Evolutionary conservation across 2,329 filamentous ascomycete genomes (phyloP), one percentile per base, ranked within the genome.

Genomic region (Trichoderma lentiforme): DNA sequence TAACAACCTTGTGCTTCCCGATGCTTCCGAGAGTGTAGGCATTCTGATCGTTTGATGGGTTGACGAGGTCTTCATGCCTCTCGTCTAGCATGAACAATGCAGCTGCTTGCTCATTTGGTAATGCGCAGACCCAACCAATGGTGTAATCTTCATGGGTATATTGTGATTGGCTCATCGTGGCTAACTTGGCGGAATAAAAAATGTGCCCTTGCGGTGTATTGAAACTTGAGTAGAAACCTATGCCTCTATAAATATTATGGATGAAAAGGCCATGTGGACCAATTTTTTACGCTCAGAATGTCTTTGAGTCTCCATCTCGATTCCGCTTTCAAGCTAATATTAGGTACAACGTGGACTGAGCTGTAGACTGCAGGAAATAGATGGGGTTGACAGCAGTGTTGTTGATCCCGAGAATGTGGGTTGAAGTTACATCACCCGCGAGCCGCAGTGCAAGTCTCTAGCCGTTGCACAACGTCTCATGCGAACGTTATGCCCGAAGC

Each of bases 1-100:
- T 75, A 14, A 81, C 77, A 21, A 81, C 76, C 39, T 79, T 79
- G 61, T 81, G 79, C 1, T 61, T 62, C 0, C 76, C 73, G 30
- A 82, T 76, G 6, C 64, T 63, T 11, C 79, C 79, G 1, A 78
- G 61, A 0, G 71, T 77, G 61, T 81, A 81, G 1, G 72, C 34
- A 21, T 74, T 74, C 21, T 43, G 5, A 56, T 73, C 72, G 76
- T 74, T 18, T 73, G 21, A 1, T 4, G 47, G 3, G 56, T 32
- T 21, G 4, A 7, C 39, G 34, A 64, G 68, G 28, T 56, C 60
- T 26, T 64, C 26, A 43, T 77, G 72, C 18, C 39, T 36, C 36
- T 77, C 67, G 15, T 78, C 75, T 1, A 78, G 72, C 68, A 78
- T 76, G 15, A 36, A 67, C 4, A 64, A 47, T 3, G 76, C 75